A percentile compares a stretch with the other conserved stretches of the same genome.
Conservation (phyloP, 164 flowering plant species). For the Nymphaea colorata region DNA sequence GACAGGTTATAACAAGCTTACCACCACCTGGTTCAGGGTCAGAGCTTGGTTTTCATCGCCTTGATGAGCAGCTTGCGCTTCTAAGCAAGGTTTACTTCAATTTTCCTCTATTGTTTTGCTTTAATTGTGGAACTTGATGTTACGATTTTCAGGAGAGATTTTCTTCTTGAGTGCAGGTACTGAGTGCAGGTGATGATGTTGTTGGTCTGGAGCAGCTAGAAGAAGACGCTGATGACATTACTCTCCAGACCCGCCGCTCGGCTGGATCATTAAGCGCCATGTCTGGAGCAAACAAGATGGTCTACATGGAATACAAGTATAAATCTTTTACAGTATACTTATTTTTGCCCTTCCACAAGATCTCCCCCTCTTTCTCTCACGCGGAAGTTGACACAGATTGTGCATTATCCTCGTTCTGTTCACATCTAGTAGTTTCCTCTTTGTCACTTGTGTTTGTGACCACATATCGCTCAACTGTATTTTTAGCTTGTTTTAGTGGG, state of each 20-base stretch:
- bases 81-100: constrained; percentile 48
- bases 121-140: not conserved
- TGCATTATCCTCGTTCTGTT: not conserved
- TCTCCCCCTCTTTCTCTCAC: too few species aligned
- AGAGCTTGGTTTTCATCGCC: constrained; percentile 51
- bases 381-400: too few species aligned
- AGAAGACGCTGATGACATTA: constrained; percentile 78
- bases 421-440: not conserved
- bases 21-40: constrained; percentile 87
- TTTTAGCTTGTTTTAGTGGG: too few species aligned
- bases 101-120: not conserved
- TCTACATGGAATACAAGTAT: constrained; percentile 89
- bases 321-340: not conserved
- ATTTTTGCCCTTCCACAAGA: not conserved
- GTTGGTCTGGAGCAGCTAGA: constrained; percentile 87
- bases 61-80: constrained; percentile 68
- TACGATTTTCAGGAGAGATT: not conserved
- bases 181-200: constrained; percentile 75
- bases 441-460: too few species aligned
- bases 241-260: constrained; percentile 60
- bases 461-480: too few species aligned
- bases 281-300: constrained; percentile 89
- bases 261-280: constrained; percentile 78
- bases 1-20: constrained; percentile 73
- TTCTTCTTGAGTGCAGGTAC: constrained; percentile 29